Base-by-base conservation (phyloP, 2,329 filamentous ascomycete genomes). In the Neofusicoccum ribis region DNA sequence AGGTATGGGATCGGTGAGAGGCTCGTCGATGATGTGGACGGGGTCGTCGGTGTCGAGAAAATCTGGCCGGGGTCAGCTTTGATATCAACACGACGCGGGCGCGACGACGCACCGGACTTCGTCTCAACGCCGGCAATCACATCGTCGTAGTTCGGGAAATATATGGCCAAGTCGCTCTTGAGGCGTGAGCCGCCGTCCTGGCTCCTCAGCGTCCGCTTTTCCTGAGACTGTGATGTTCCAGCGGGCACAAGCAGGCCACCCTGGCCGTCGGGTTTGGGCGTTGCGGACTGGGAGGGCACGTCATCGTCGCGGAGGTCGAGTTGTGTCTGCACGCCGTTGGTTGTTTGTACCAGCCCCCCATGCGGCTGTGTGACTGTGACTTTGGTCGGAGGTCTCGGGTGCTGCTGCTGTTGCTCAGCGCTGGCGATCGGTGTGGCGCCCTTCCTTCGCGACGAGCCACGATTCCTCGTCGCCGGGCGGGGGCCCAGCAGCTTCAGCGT, bases 91-190 rank as follows among this genome's bases (percentile, higher is more conserved):
- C 27, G 20, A 34, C 20, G n/a, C 60, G 14, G 63, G 8, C 67
- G 63, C 17, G 70, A 68, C 43, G 73, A 70, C 70, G 76, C 85
- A 93, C 93, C 89, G 71, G 89, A 83, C 78, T 93, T 89, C 71
- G 90, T 90, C 44, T 89, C 87, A 68, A 92, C 89, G 74, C 96
- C 91, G 68, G 91, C 93, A 79, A 98, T 92, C 70, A 97, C 87
- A 75, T 96, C 92, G 78, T 97, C 93, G 78, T 97, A 98, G 73
- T 96, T 93, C 61, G 91, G 89, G 74, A 98, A 97, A 79, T 97
- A 98, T 54, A 88, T 86, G 43, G 93, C 89, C 67, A 98, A 84
- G 74, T 97, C 93, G 79, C 93, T 97, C 83, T 96, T 97, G 79
- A 93, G 89, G 70, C 92, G 86, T 60, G 89, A 89, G 11, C 90